Conservation (phyloP, 768 basidiomycete species). For the Tephrocybe sp. region DNA sequence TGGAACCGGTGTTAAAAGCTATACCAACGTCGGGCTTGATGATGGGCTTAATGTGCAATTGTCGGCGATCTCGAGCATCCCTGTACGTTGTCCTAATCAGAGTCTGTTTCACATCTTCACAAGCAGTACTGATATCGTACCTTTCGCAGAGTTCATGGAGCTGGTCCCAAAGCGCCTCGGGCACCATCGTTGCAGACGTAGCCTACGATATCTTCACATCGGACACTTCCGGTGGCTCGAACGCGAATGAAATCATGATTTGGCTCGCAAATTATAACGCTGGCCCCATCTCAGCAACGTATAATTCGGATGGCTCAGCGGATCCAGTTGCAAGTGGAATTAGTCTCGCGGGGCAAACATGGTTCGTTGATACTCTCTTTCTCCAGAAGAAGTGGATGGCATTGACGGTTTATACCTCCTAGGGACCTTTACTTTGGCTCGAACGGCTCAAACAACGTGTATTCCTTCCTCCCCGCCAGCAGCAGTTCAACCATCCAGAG, state of each 20-base stretch:
- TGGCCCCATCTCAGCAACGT: conserved; percentile 52
- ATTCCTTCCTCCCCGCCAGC: conserved; percentile 39
- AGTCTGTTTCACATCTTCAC: no score
- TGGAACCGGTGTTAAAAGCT: no score
- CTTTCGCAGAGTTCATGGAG: conserved; percentile 32
- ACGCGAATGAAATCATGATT: conserved; percentile 56
- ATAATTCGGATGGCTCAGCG: conserved; percentile 43
- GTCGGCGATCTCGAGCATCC: no score
- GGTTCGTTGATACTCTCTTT: conserved; percentile 28
- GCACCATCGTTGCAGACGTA: conserved; percentile 47
- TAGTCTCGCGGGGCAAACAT: conserved; percentile 43
- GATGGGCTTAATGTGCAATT: no score
- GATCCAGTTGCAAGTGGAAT: conserved; percentile 44
- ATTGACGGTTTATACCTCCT: not conserved
- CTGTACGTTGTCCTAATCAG: no score
- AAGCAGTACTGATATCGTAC: no score
- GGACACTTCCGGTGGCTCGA: conserved; percentile 41
- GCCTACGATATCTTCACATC: conserved; percentile 69
- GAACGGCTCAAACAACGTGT: conserved; percentile 52
- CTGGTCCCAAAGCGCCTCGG: conserved; percentile 47
- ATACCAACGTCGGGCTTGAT: no score
- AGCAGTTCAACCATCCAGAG: conserved; percentile 30
- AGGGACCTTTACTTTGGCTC: conserved; percentile 55
- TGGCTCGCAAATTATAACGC: conserved; percentile 62
- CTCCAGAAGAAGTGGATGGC: not conserved